A percentile compares a stretch with the other conserved stretches of the same genome.
These are phyloP conservation scores for Solanum boliviense DNA, from an alignment of 257 asterid species.

Conservation along the genomic window DNA sequence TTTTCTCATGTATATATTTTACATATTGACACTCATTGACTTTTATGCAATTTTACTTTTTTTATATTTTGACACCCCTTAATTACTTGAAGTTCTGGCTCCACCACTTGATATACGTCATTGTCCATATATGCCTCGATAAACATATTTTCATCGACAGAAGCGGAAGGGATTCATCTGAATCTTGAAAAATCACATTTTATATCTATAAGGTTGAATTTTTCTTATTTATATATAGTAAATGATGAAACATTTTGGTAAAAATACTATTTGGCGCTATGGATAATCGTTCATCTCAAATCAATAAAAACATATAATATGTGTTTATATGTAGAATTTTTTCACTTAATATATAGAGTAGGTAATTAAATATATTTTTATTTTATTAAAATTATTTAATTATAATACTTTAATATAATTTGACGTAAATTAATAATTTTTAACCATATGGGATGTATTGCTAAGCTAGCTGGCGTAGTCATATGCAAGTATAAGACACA, in stretches of 20 bases:
- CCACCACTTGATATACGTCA: background rate
- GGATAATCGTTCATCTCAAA: background rate
- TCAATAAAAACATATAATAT: background rate
- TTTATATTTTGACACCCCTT: too few species aligned
- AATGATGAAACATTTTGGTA: background rate
- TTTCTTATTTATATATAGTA: background rate
- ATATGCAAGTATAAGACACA: background rate
- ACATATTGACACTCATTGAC: too few species aligned
- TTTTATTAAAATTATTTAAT: background rate
- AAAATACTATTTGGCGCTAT: background rate
- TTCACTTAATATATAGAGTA: background rate
- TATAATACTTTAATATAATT: background rate
- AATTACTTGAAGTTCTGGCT: background rate
- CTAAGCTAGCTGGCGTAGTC: background rate
- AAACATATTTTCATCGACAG: too few species aligned
- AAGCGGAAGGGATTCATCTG: background rate
- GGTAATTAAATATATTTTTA: background rate
- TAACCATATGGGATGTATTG: background rate
- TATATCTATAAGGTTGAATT: background rate
- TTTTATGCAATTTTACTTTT: too few species aligned
- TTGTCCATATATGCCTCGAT: too few species aligned
- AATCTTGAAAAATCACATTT: background rate
- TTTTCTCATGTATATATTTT: background rate
- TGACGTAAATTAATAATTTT: background rate
- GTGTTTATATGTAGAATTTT: background rate